Percentiles rank a stretch among this genome's conserved stretches.
Conservation (phyloP, 1,284 basidiomycete genomes). For the Ganoderma boninense region DNA sequence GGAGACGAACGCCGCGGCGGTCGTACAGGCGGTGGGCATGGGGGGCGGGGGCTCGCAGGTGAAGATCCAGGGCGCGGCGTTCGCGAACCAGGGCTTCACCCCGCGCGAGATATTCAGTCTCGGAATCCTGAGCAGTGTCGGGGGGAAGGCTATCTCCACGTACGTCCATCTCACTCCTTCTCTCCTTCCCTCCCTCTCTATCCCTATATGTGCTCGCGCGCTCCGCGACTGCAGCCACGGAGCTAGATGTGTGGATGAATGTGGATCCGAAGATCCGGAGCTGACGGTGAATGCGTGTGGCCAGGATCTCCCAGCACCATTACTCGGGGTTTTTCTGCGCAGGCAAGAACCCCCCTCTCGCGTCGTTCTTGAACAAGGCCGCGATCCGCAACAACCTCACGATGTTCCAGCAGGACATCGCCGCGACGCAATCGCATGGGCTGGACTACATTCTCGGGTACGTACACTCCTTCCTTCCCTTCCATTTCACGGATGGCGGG, state of each 20-base stretch:
- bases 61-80: conserved; percentile 61
- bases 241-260: neutral
- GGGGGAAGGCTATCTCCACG: conserved; percentile 44
- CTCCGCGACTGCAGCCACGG: neutral
- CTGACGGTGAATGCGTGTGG: conserved; percentile 1
- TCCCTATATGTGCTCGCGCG: conserved; percentile 6
- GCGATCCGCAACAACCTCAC: conserved; percentile 66
- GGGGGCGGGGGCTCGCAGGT: conserved; percentile 41
- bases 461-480: conserved; percentile 13
- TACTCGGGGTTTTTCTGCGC: conserved; percentile 67
- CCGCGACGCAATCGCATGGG: conserved; percentile 52
- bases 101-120: conserved; percentile 56
- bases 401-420: conserved; percentile 57
- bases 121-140: conserved; percentile 43
- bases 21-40: conserved; percentile 43
- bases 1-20: conserved; percentile 38
- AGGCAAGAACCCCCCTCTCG: conserved; percentile 56
- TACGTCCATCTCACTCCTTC: conserved; percentile 29
- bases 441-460: conserved; percentile 70
- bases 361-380: conserved; percentile 69
- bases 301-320: conserved; percentile 68
- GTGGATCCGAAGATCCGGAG: conserved; percentile 1
- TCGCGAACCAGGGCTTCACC: conserved; percentile 64
- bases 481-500: neutral
- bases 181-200: neutral